phyloP scores from a whole-genome alignment of 2,329 filamentous ascomycete genomes.

The Coniella lustricola region DNA sequence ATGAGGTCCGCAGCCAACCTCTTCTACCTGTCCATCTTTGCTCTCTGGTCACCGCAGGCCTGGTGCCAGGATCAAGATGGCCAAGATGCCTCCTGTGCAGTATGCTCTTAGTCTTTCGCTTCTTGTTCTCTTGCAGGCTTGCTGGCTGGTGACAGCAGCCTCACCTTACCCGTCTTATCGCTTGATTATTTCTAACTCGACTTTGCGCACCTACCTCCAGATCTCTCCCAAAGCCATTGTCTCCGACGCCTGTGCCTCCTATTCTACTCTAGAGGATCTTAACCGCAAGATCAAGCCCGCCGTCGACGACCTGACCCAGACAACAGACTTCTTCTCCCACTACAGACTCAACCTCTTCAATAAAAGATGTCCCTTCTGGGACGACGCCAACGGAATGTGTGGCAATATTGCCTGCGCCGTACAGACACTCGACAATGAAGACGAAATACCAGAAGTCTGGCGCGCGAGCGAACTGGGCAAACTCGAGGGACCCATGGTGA shows the following conservation, averaged over 20 bases:
- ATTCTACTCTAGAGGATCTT: conserved; percentile 77
- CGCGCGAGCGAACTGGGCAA: conserved; percentile 86
- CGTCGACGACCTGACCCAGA: conserved; percentile 71
- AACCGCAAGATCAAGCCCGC: conserved; percentile 71
- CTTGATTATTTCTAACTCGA: conserved; percentile 33
- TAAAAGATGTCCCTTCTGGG: conserved; percentile 94
- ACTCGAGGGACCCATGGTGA: conserved; percentile 82
- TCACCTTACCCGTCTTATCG: conserved; percentile 16
- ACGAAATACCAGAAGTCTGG: conserved; percentile 89
- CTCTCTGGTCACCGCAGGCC: conserved; percentile 44
- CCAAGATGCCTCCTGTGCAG: conserved; percentile 43
- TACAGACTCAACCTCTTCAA: conserved; percentile 93
- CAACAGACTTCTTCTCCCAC: conserved; percentile 96
- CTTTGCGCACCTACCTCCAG: conserved; percentile 38
- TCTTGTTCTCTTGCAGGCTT: conserved; percentile 14
- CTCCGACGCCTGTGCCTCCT: conserved; percentile 90
- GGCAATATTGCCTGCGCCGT: conserved; percentile 96
- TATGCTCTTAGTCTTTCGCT: conserved; percentile 32
- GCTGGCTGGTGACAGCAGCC: conserved; percentile 20
- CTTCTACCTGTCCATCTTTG: conserved; percentile 50
- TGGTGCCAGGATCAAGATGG: conserved; percentile 33
- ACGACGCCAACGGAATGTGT: conserved; percentile 87
- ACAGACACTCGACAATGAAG: conserved; percentile 89
- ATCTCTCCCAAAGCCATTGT: conserved; percentile 85
- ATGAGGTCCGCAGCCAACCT: conserved; percentile 49